Percentiles rank a stretch among this genome's conserved stretches.
phyloP scores from a whole-genome alignment of 805 yeast genomes.

The Saturnispora diversa region DNA sequence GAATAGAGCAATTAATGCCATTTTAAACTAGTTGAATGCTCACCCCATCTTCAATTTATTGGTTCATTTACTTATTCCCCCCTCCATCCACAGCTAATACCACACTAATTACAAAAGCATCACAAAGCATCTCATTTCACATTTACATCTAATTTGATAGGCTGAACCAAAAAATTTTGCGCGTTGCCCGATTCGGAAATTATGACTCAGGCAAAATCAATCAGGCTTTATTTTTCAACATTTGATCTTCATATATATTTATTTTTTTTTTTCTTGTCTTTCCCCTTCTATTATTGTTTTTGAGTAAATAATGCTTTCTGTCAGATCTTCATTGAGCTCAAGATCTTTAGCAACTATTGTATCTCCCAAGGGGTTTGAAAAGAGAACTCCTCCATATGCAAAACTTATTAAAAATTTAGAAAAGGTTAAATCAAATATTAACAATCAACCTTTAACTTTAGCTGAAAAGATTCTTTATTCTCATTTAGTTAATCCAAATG shows the following conservation, averaged over 20 bases:
- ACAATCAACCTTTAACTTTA: conserved; percentile 66
- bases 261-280: not conserved
- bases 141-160: too few species aligned
- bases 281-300: not conserved
- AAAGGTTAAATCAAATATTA: conserved; percentile 28
- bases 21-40: too few species aligned
- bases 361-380: conserved; percentile 50
- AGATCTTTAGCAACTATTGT: conserved; percentile 3
- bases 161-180: too few species aligned
- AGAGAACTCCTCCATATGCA: conserved; percentile 84
- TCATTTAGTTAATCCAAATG: conserved; percentile 89
- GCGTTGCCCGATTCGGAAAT: conserved; percentile 6
- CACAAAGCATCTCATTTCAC: too few species aligned
- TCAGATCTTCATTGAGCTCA: not conserved
- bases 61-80: too few species aligned
- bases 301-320: not conserved
- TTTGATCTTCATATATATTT: too few species aligned
- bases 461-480: conserved; percentile 95
- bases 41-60: too few species aligned
- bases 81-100: too few species aligned
- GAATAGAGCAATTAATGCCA: too few species aligned
- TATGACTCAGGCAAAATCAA: conserved; percentile 2
- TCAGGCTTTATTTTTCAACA: not conserved
- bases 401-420: conserved; percentile 58
- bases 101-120: too few species aligned